Evolutionary conservation across 2,329 filamentous ascomycete genomes (phyloP).

Genomic region (Ramularia endophylla): DNA sequence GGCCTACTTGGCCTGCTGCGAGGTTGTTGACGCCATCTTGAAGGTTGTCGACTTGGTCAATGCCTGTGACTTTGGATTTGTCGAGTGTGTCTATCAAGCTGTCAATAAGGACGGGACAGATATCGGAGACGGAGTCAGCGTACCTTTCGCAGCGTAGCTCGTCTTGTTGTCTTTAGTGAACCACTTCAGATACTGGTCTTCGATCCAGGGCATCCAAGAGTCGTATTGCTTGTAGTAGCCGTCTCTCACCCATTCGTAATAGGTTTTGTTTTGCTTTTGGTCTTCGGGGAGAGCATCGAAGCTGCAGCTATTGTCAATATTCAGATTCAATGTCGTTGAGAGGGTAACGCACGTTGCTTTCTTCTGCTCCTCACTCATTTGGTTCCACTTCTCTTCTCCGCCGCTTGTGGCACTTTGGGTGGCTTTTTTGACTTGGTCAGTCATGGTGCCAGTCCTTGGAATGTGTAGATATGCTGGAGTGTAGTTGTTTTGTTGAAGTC

Average conservation of each 20-base stretch:
- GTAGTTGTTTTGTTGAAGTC: too few species aligned
- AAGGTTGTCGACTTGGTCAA: constrained; percentile 60
- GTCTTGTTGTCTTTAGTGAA: constrained; percentile 75
- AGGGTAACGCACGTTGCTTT: constrained; percentile 19
- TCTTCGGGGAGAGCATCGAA: constrained; percentile 28
- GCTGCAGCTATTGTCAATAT: not conserved
- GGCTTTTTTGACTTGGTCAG: constrained; percentile 18
- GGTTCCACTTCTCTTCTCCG: constrained; percentile 26
- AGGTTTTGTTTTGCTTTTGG: constrained; percentile 27
- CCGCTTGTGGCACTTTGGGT: constrained; percentile 13
- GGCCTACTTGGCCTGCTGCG: constrained; percentile 58
- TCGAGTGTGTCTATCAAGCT: constrained; percentile 52
- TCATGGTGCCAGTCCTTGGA: too few species aligned
- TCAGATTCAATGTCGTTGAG: too few species aligned
- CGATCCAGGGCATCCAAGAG: constrained; percentile 69
- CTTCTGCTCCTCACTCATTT: constrained; percentile 32
- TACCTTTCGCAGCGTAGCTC: constrained; percentile 64
- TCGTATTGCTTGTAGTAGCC: constrained; percentile 69
- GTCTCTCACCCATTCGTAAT: constrained; percentile 51
- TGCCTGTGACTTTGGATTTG: constrained; percentile 64
- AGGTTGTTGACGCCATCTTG: constrained; percentile 62
- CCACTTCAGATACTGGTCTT: constrained; percentile 65
- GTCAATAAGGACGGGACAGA: not conserved
- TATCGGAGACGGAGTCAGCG: constrained; percentile 14
- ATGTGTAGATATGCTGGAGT: too few species aligned